Evolutionary conservation across 1,284 basidiomycete species (phyloP).

Genomic region (Heimioporus retisporus): DNA sequence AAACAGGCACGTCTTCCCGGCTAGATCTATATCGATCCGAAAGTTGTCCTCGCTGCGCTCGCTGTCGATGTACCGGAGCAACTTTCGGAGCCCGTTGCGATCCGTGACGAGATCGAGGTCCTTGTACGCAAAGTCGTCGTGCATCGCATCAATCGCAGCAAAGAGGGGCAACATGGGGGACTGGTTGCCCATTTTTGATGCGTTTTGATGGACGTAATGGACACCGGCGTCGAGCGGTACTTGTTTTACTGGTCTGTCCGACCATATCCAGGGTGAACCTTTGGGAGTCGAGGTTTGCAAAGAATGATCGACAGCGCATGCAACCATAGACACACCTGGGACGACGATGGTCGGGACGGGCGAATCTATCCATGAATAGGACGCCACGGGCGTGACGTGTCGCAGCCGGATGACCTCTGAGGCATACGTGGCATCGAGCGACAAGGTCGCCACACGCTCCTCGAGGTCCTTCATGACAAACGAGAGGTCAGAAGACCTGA

Average conservation of each 20-base stretch:
- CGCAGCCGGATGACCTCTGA: constrained; percentile 36
- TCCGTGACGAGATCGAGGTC: constrained; percentile 48
- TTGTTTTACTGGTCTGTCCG: constrained; percentile 28
- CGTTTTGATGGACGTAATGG: constrained; percentile 44
- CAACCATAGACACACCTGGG: constrained; percentile 34
- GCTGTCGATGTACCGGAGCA: constrained; percentile 43
- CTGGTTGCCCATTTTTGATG: constrained; percentile 39
- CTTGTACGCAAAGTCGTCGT: constrained; percentile 38
- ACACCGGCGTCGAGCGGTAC: constrained; percentile 41
- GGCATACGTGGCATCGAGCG: constrained; percentile 18
- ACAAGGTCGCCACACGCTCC: constrained; percentile 24
- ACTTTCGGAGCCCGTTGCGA: constrained; percentile 48
- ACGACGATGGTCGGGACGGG: constrained; percentile 41
- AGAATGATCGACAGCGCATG: too few species aligned
- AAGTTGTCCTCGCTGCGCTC: constrained; percentile 32
- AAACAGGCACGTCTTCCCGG: constrained; percentile 44
- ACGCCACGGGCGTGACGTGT: constrained; percentile 39
- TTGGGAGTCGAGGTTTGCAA: neutral
- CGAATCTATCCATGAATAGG: constrained; percentile 48
- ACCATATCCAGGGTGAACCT: constrained; percentile 47
- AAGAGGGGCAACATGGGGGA: constrained; percentile 49
- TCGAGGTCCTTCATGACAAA: constrained; percentile 40
- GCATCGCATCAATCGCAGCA: constrained; percentile 45
- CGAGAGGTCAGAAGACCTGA: neutral
- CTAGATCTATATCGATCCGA: constrained; percentile 49